Evolutionary conservation across 129 eudicot genomes (phyloP).

Genomic region (Deinandra increscens): DNA sequence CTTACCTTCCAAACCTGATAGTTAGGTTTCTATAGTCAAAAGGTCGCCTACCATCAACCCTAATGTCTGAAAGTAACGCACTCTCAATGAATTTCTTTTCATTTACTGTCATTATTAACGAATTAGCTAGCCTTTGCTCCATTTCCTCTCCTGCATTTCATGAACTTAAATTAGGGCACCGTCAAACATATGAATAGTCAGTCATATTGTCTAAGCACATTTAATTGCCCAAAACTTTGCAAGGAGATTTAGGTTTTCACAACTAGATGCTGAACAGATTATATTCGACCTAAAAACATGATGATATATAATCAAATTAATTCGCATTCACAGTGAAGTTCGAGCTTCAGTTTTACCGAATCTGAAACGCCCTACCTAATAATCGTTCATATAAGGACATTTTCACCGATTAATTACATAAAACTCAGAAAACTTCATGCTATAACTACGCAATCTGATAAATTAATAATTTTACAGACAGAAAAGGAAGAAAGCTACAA

Average conservation of each 20-base stretch:
- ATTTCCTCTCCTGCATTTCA: slow-evolving; percentile 36
- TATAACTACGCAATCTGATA: slow-evolving; percentile 5
- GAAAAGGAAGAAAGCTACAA: background rate
- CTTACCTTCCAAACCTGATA: slow-evolving; percentile 80
- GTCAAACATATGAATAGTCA: background rate
- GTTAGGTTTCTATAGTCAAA: slow-evolving; percentile 69
- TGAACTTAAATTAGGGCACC: background rate
- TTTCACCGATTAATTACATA: slow-evolving; percentile 2
- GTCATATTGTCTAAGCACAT: background rate
- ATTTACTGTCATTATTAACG: slow-evolving; percentile 76
- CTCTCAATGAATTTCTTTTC: slow-evolving; percentile 84
- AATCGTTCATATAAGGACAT: background rate
- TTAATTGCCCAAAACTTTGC: background rate
- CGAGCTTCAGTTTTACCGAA: background rate
- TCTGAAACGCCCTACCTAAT: background rate
- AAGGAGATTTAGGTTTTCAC: background rate
- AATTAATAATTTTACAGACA: background rate
- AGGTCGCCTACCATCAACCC: slow-evolving; percentile 86
- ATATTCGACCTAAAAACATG: background rate
- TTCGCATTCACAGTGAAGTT: slow-evolving; percentile 16
- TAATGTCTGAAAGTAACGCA: slow-evolving; percentile 68
- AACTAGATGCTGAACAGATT: background rate
- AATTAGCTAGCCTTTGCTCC: slow-evolving; percentile 85
- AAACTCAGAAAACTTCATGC: background rate
- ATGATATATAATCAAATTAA: slow-evolving; percentile 14